Base-by-base conservation (phyloP, 768 basidiomycete species). In the Boletus subcaerulescens region DNA sequence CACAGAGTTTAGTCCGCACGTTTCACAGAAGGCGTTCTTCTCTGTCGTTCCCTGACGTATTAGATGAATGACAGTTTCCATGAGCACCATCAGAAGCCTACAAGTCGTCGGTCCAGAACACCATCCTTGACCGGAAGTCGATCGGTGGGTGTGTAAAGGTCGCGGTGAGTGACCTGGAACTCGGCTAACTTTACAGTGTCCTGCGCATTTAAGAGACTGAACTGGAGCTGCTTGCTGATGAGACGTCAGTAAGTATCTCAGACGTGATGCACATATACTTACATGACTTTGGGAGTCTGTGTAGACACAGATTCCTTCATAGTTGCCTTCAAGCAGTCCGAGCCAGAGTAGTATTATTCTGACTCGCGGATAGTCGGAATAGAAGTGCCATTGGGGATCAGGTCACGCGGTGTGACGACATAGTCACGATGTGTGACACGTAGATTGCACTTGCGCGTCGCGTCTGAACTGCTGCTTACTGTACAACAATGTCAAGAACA, bases 111-210 rank as follows among this genome's bases (percentile, higher is more conserved):
- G 73, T 99, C 97, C 17, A 99, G 79, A 0, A 98, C 93, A 47
- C 97, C 96, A 77, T 94, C 83, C 61, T 86, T 88, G 26, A 93
- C 92, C 0, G 95, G 96, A 3, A 87, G 75, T 56, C 94, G 82
- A 65, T 92, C 91, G 20, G 80, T 83, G 13, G 85, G 79, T 12
- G 89, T 91, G 72, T 99, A 98, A 36, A 98, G 76, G 70, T 97
- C 94, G 24, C 91, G 81, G 69, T 91, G 88, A 17, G 91, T 94
- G 61, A 97, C 90, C 73, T 99, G 93, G 63, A 96, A 97, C 71
- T 99, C 96, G 10, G 97, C 90, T 53, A 98, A 82, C 67, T 88
- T 89, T 62, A 98, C 97, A 5, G 96, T 90, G 67, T 98, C 95
- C 71, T 98, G 94, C 29, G 92, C 87, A 71, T 87, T 91, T 62